Conservation (phyloP, 371 early-diverging fungal species). For the Mortierella sp. region DNA sequence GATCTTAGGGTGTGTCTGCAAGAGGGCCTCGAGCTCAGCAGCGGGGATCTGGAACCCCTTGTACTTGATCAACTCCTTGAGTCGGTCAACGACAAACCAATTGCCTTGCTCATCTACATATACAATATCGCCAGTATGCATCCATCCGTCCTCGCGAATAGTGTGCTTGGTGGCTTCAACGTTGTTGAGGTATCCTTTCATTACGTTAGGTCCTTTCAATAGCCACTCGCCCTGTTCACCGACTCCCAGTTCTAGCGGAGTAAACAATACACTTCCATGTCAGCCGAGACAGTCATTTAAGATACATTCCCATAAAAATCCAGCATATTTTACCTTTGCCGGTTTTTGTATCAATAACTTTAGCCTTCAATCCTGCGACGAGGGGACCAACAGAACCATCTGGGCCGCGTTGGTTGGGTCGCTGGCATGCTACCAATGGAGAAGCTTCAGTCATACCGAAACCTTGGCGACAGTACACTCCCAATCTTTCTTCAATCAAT, state of each 20-base stretch:
- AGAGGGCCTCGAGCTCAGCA: constrained; percentile 87
- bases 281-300: not conserved
- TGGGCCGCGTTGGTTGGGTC: constrained; percentile 35
- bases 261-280: not conserved
- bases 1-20: constrained; percentile 77
- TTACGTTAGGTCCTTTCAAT: constrained; percentile 86
- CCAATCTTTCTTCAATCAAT: constrained; percentile 63
- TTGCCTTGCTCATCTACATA: constrained; percentile 67
- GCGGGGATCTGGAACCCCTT: constrained; percentile 88
- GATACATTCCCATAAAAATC: not conserved
- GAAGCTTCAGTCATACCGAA: constrained; percentile 83
- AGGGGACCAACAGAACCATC: constrained; percentile 79
- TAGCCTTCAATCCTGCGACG: constrained; percentile 76
- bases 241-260: constrained; percentile 61
- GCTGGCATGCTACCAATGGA: constrained; percentile 51
- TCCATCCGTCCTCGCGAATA: constrained; percentile 77
- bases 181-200: constrained; percentile 83
- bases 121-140: constrained; percentile 90
- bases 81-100: constrained; percentile 76
- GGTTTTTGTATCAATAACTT: constrained; percentile 70
- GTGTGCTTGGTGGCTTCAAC: constrained; percentile 74
- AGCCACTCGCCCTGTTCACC: constrained; percentile 80
- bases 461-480: constrained; percentile 75
- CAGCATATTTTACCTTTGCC: constrained; percentile 56
- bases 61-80: constrained; percentile 84